Base-by-base conservation (phyloP, 371 early-diverging fungal species). In the Smittium culicis region DNA sequence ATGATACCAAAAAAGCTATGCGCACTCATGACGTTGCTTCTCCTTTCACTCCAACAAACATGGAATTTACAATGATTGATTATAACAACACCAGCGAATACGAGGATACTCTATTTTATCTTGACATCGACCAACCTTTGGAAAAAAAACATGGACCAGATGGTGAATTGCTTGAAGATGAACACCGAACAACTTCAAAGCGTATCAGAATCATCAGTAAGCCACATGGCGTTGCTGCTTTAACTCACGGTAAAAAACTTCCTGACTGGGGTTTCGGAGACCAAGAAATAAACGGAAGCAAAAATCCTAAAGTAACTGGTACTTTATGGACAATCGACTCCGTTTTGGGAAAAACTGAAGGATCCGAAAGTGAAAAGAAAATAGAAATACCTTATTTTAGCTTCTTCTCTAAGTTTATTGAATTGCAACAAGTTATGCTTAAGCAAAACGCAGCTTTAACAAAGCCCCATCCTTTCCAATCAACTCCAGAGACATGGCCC, bases 21-120 rank as follows among this genome's bases (percentile, higher is more conserved):
- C 72, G 93, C 65, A 93, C 98, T 1, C 98, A 97, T 74, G 98
- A 98, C 73, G 98, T 98, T 25, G 98, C 98, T 2, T 92, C 93
- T 24, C 96, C 97, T n/a, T 73, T 91, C 66, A 90, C 91, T 74
- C 75, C 90, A 14, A 97, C 98, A n/a, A 91, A 98, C 70, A 91
- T 92, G 81, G 98, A 98, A 77, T 78, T 97, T 58, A 96, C 97
- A 0, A 90, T 93, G 0, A 79, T 88, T 1, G 71, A 80, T 33
- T 78, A 78, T 64, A 82, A 85, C 60, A 88, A 85, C 66, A 67
- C 60, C 17, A 34, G 27, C 1, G 61, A 31, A 28, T 72, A 35
- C n/a, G 71, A 68, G 17, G 80, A 73, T 67, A 69, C 79, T 0
- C 33, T 78, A 34, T 78, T 77, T 74, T 68, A 71, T 54, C 27